A percentile compares a stretch with the other conserved stretches of the same genome.
These are phyloP conservation scores for Penicillium ochrochloron DNA, from an alignment of 495 filamentous ascomycete genomes.

Conservation along the genomic window DNA sequence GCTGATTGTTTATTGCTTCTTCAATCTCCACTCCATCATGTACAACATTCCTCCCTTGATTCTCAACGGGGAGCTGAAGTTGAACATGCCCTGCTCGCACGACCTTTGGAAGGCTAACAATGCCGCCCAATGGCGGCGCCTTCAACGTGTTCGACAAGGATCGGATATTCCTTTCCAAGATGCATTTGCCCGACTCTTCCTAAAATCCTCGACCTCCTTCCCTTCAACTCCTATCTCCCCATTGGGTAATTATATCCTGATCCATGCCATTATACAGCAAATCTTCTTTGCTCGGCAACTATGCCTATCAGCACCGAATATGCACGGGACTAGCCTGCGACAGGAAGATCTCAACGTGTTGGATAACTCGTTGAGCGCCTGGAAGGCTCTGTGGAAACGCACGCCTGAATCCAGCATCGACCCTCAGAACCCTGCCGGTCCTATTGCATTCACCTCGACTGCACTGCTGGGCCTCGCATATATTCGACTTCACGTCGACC, in stretches of 20 bases:
- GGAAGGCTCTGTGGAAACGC: conserved; percentile 58
- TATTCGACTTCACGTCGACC: conserved; percentile 55
- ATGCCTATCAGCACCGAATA: conserved; percentile 48
- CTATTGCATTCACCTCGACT: conserved; percentile 59
- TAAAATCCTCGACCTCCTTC: conserved; percentile 45
- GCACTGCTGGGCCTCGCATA: conserved; percentile 59
- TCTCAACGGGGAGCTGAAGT: conserved; percentile 52
- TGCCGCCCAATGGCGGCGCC: conserved; percentile 50
- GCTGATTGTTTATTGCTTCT: conserved; percentile 58
- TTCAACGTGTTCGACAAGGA: conserved; percentile 42
- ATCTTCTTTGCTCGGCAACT: conserved; percentile 57
- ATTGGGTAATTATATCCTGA: conserved; percentile 58
- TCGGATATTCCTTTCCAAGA: conserved; percentile 52
- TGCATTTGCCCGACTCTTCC: conserved; percentile 52
- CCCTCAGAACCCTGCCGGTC: conserved; percentile 56
- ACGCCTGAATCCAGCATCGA: conserved; percentile 58
- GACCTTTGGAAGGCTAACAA: conserved; percentile 57
- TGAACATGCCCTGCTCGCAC: conserved; percentile 56
- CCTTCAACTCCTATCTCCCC: conserved; percentile 57
- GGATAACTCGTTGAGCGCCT: conserved; percentile 52
- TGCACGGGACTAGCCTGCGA: conserved; percentile 50
- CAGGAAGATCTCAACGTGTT: conserved; percentile 48
- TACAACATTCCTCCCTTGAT: conserved; percentile 60
- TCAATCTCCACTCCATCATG: conserved; percentile 59
- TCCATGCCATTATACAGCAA: conserved; percentile 58